Evolutionary conservation across 1,284 basidiomycete species (phyloP), one percentile per base, ranked within the genome.

Genomic region (Tausonia pullulans): DNA sequence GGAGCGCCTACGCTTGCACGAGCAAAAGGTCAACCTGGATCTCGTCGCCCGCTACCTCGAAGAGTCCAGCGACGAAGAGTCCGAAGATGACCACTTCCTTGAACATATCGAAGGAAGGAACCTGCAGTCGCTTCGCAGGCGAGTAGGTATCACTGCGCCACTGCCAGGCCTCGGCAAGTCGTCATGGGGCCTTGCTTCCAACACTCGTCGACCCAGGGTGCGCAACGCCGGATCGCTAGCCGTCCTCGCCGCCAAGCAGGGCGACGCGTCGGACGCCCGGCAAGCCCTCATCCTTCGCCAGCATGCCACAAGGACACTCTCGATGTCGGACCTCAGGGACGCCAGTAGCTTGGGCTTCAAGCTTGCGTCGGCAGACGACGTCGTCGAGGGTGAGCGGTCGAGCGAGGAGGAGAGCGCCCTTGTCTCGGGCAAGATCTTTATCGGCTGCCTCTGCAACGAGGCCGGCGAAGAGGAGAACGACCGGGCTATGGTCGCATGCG

Each of bases 321-420:
- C 54, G 46, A 54, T 48, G 60, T 55, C 58, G 27, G 50, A 44
- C 43, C 51, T 51, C 56, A 58, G n/a, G 43, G 49, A 46, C 58
- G 51, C 27, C 27, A 27, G 27, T 27, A 27, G 27, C 27, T 27
- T 27, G 77, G 63, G 72, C 79, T 79, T 14, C 74, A 72, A 5
- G 73, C 67, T 0, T 0, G 48, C 86, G 86, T 58, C 79, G 78
- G 48, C 75, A 69, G 57, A 83, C 62, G 52, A 82, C 59, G 3
- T 81, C 67, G 57, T 82, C 79, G 63, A 80, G 75, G 1, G 78
- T 71, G 0, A 27, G 27, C 6, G 39, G 40, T 57, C 14, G 55
- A 43, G 2, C 43, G 41, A 5, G 14, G 55, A 27, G 27, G 27
- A 27, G 27, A 27, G 27, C 27, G 27, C 27, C 1, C 27, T 27